Conservation (phyloP, 495 filamentous ascomycete species). For the Melanomma pulvis-pyrius region DNA sequence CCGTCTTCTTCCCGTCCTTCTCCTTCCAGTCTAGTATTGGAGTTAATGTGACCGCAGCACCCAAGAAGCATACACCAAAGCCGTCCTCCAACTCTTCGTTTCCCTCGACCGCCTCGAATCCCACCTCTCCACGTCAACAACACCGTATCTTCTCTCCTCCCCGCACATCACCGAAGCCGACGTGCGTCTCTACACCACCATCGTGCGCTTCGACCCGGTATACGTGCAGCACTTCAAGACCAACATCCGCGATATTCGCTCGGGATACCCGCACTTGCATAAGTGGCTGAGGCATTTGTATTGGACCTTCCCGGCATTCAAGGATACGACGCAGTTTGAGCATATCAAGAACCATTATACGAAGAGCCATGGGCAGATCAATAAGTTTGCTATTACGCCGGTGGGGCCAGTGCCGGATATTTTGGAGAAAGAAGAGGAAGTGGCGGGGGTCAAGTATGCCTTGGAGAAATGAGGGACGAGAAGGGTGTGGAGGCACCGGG, state of each 20-base stretch:
- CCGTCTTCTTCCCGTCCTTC: conserved; percentile 45
- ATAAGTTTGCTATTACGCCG: conserved; percentile 64
- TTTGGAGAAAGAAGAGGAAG: conserved; percentile 62
- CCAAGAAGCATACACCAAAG: conserved; percentile 75
- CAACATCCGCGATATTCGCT: conserved; percentile 80
- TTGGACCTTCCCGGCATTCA: conserved; percentile 66
- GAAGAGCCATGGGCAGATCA: conserved; percentile 71
- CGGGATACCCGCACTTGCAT: conserved; percentile 71
- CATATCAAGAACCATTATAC: conserved; percentile 76
- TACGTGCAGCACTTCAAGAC: conserved; percentile 97
- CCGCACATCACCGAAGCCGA: conserved; percentile 75
- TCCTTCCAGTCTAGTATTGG: conserved; percentile 18
- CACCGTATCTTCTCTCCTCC: conserved; percentile 70
- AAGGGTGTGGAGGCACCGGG: background rate
- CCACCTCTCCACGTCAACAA: conserved; percentile 59
- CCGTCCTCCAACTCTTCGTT: conserved; percentile 67
- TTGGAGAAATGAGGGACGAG: conserved; percentile 14
- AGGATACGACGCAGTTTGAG: conserved; percentile 67
- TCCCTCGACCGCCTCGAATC: conserved; percentile 72
- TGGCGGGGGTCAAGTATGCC: conserved; percentile 55
- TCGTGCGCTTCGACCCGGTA: conserved; percentile 82
- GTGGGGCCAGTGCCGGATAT: conserved; percentile 66
- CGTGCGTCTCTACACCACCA: conserved; percentile 79
- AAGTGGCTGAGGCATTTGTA: conserved; percentile 68
- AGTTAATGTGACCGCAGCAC: conserved; percentile 44